These are phyloP conservation scores for Diaporthe sp. DNA, from an alignment of 2,329 filamentous ascomycete species.

Conservation along the genomic window DNA sequence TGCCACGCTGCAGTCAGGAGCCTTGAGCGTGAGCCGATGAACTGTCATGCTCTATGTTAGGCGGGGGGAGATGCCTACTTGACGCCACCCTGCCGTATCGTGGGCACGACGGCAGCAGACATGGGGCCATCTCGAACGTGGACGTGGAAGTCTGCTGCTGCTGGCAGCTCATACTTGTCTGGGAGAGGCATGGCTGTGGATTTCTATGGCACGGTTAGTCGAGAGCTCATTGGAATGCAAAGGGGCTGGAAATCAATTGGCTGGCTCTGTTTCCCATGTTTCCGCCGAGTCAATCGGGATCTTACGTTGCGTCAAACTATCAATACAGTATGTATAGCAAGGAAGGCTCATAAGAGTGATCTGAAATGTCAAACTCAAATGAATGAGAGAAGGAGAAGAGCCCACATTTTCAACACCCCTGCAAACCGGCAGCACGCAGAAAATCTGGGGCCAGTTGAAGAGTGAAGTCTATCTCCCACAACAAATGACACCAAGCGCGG, in stretches of 20 bases:
- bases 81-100: slow-evolving; percentile 47
- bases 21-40: slow-evolving; percentile 33
- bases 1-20: slow-evolving; percentile 44
- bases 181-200: slow-evolving; percentile 42
- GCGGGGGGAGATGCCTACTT: slow-evolving; percentile 62
- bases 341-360: not conserved
- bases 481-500: not conserved
- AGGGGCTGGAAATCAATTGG: not conserved
- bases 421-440: not conserved
- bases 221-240: not conserved
- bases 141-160: slow-evolving; percentile 76
- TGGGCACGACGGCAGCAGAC: slow-evolving; percentile 66
- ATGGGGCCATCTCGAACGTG: slow-evolving; percentile 76
- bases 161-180: slow-evolving; percentile 62
- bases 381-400: not conserved
- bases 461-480: not conserved
- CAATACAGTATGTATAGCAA: not conserved
- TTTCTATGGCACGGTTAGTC: not conserved
- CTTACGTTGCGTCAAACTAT: not conserved
- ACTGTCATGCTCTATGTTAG: slow-evolving; percentile 52
- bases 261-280: not conserved
- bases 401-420: not conserved
- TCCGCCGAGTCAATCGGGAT: not conserved
- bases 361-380: slow-evolving; percentile 23
- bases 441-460: slow-evolving; percentile 4